A percentile compares a stretch with the other conserved stretches of the same genome.
Conservation (phyloP, 2,329 filamentous ascomycete genomes). For the Calonectria pseudoturangicola region DNA sequence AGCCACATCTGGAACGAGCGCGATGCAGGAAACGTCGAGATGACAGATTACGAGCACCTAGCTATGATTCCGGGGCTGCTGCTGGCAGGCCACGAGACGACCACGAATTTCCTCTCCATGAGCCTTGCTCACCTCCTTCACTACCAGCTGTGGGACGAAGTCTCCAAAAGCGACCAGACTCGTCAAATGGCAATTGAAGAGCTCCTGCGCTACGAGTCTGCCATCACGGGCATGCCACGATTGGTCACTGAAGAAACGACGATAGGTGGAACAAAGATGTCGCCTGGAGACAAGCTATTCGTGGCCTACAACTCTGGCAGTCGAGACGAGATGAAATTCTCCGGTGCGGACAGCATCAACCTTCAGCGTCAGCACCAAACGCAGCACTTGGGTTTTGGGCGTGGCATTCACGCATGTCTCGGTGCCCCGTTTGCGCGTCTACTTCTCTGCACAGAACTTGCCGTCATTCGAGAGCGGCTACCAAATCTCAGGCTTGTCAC, state of each 20-base stretch:
- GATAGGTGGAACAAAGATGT: conserved; percentile 11
- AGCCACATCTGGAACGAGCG: conserved; percentile 15
- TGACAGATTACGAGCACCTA: conserved; percentile 7
- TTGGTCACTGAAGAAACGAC: conserved; percentile 22
- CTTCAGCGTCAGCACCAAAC: not conserved
- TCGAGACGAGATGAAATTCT: conserved; percentile 25
- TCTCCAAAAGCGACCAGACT: not conserved
- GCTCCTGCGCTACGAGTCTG: conserved; percentile 19
- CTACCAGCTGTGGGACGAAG: not conserved
- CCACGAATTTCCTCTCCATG: conserved; percentile 6
- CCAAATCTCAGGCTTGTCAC: conserved; percentile 5
- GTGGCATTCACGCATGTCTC: conserved; percentile 19
- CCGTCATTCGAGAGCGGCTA: conserved; percentile 2
- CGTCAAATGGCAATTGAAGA: not conserved
- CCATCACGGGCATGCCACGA: conserved; percentile 26
- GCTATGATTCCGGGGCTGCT: not conserved
- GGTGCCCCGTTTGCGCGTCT: conserved; percentile 31
- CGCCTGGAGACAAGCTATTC: conserved; percentile 15
- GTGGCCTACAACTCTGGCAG: conserved; percentile 29
- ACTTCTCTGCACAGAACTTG: conserved; percentile 6
- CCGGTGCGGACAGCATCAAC: not conserved
- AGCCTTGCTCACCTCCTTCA: conserved; percentile 6
- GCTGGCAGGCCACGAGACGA: conserved; percentile 9
- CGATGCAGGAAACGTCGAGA: conserved; percentile 4
- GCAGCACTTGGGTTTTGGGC: conserved; percentile 25